A percentile compares a stretch with the other conserved stretches of the same genome.
These are phyloP conservation scores for Carex kokanica DNA, from an alignment of 176 grass and related monocot species.

Conservation along the genomic window DNA sequence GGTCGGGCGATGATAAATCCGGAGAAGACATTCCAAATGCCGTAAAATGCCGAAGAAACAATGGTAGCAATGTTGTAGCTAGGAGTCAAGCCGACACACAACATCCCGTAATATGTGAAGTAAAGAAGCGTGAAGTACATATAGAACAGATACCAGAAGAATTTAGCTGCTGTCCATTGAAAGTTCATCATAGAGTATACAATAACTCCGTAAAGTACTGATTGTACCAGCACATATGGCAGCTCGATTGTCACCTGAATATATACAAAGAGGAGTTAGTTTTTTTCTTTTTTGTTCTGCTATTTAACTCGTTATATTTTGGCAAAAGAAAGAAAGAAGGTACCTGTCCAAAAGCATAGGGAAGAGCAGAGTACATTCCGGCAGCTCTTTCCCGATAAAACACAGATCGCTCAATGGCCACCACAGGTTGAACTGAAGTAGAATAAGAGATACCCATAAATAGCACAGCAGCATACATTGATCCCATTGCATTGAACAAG, in stretches of 20 bases:
- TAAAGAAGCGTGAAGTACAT: conserved; percentile 66
- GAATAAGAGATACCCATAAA: background rate
- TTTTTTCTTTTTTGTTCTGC: no score
- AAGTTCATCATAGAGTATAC: conserved; percentile 48
- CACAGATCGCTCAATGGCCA: no score
- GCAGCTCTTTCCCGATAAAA: no score
- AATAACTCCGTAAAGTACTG: conserved; percentile 38
- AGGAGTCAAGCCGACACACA: conserved; percentile 47
- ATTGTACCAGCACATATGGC: conserved; percentile 49
- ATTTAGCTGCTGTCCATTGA: conserved; percentile 29
- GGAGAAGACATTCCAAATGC: conserved; percentile 56
- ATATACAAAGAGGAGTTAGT: background rate
- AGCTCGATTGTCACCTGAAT: conserved; percentile 43
- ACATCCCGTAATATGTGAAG: conserved; percentile 61
- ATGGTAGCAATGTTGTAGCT: conserved; percentile 52
- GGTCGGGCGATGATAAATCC: conserved; percentile 44
- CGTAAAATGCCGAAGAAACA: conserved; percentile 52
- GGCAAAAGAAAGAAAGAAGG: no score
- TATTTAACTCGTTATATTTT: background rate
- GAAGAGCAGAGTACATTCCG: no score
- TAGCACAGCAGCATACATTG: conserved; percentile 54
- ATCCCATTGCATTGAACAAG: conserved; percentile 55
- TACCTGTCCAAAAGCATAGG: no score
- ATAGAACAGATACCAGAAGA: no score
- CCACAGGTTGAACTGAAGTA: no score